Evolutionary conservation across 169 alveolate genomes (phyloP), one percentile per base, ranked within the genome.

Genomic region (Plasmodium gallinaceum): DNA sequence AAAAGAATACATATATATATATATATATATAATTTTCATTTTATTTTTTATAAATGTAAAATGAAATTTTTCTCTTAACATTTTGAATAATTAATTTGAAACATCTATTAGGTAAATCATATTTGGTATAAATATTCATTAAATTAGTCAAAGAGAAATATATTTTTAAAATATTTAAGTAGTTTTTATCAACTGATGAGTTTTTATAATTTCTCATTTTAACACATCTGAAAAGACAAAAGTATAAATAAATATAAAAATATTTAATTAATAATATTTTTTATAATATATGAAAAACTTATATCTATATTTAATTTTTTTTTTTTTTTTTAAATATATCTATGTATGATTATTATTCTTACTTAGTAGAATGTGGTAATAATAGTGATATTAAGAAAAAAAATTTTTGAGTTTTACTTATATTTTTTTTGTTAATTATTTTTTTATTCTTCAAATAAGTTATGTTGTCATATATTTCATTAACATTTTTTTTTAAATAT

Each of bases 101-200:
- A 69, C 78, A 61, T 42, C 20, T 14, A 16, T 46, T 65, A 68
- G n/a, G 3, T 39, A 64, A 37, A 22, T 65, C 78, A 39, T 68
- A 45, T 37, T 76, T 76, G 45, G 70, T 32, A 68, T 68, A 76
- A 8, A 76, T 16, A 22, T 37, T 65, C 58, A 76, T 43, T n/a
- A 76, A 42, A 57, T 51, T 76, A 76, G 42, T 54, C 20, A 42
- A 52, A 6, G 89, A 76, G 22, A 62, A 76, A 69, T 76, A 76
- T 39, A 37, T 46, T 57, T 54, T 76, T 45, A 62, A 68, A 68
- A 20, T 16, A 37, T 24, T 52, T 37, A 74, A 14, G 51, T 26
- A 52, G 32, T 12, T 43, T 16, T 26, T 24, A 18, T 74, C 88
- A 26, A 22, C 32, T 64, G 54, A 57, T 18, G 88, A 43, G n/a